A percentile compares a stretch with the other conserved stretches of the same genome.
phyloP scores from a whole-genome alignment of 2,329 filamentous ascomycete genomes.

The Sporothrix protearum region DNA sequence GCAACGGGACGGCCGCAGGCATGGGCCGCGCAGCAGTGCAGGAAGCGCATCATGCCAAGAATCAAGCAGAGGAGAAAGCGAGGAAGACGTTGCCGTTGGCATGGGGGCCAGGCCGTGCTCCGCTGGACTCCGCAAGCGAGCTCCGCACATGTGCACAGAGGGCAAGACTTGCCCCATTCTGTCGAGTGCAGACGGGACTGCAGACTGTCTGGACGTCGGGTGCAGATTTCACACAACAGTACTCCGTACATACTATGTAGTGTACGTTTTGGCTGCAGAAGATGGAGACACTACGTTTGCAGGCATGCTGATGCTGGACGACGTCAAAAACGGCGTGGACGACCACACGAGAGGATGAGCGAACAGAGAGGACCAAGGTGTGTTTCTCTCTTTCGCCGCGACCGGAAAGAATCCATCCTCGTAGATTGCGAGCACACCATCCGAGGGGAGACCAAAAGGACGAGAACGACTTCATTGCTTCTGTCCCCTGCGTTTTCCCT shows the following conservation, averaged over 20 bases:
- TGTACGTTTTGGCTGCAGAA: neutral
- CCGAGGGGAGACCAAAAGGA: neutral
- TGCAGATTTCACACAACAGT: neutral
- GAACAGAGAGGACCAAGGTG: neutral
- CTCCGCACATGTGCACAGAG: neutral
- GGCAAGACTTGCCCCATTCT: neutral
- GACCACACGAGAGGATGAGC: neutral
- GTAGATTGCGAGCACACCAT: conserved; percentile 9
- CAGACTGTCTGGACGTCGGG: neutral
- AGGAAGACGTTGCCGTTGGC: neutral
- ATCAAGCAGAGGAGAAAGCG: neutral
- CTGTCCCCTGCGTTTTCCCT: neutral
- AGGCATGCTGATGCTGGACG: neutral
- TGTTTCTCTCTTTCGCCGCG: too few species aligned
- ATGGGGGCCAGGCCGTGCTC: neutral
- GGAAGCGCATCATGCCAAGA: neutral
- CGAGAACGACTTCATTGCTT: neutral
- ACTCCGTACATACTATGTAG: neutral
- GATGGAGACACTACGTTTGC: neutral
- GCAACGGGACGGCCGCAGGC: neutral
- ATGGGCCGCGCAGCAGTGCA: neutral
- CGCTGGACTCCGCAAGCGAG: neutral
- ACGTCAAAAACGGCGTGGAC: neutral
- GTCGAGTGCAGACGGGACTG: neutral
- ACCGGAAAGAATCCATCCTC: neutral